phyloP scores from a whole-genome alignment of 306 rosid species.

The Morella rubra region DNA sequence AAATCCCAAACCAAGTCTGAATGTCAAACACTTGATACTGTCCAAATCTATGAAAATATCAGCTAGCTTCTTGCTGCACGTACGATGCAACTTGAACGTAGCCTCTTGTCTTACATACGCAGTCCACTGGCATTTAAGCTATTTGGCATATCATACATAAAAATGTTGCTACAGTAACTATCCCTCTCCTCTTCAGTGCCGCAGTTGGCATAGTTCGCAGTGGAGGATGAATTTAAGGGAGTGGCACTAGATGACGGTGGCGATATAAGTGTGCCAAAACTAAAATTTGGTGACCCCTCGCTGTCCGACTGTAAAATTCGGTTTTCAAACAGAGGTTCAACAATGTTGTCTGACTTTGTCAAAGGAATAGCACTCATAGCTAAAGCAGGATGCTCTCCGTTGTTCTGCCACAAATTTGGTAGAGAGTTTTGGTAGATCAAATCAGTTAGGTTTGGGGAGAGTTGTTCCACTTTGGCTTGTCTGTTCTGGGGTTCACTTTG shows the following conservation, averaged over 20 bases:
- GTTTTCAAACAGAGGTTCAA: slow-evolving; percentile 27
- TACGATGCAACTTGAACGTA: slow-evolving; percentile 7
- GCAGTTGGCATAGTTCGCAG: slow-evolving; percentile 40
- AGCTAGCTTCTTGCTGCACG: neutral
- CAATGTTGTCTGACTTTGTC: slow-evolving; percentile 10
- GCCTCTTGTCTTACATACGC: slow-evolving; percentile 26
- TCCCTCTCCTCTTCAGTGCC: slow-evolving; percentile 60
- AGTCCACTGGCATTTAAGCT: slow-evolving; percentile 40
- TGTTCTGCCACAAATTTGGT: slow-evolving; percentile 32
- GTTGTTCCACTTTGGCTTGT: slow-evolving; percentile 33
- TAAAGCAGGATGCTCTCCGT: slow-evolving; percentile 16
- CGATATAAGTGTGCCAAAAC: slow-evolving; percentile 34
- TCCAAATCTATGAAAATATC: neutral
- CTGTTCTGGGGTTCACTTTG: slow-evolving; percentile 27
- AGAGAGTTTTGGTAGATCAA: slow-evolving; percentile 26
- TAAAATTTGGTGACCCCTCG: slow-evolving; percentile 28
- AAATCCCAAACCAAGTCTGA: neutral
- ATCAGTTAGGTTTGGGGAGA: slow-evolving; percentile 20
- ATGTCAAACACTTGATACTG: neutral
- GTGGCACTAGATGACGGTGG: slow-evolving; percentile 38
- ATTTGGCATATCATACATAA: slow-evolving; percentile 45
- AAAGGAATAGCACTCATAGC: slow-evolving; percentile 20
- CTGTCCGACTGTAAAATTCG: slow-evolving; percentile 25
- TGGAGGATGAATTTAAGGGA: slow-evolving; percentile 43
- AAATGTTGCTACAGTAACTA: slow-evolving; percentile 46